These are phyloP conservation scores for Chrysoporthe deuterocubensis DNA, from an alignment of 2,329 filamentous ascomycete species.

Conservation along the genomic window DNA sequence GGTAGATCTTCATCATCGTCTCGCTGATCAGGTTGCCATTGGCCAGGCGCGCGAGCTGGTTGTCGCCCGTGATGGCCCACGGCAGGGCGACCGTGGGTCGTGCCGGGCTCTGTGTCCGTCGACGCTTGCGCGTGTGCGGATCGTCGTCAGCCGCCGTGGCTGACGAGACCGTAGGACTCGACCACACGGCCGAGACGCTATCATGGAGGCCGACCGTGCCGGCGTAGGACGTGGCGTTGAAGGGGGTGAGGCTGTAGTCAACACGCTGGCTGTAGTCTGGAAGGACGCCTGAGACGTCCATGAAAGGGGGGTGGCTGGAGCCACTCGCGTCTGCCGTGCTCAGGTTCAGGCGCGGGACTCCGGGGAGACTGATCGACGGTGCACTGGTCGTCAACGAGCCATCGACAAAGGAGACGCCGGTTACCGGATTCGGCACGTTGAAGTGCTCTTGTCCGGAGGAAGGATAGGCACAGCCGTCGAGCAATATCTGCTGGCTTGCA, in stretches of 20 bases:
- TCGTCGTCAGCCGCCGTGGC: conserved; percentile 3
- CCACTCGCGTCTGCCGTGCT: not conserved
- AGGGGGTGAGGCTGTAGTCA: conserved; percentile 18
- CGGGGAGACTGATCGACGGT: not conserved
- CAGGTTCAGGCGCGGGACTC: not conserved
- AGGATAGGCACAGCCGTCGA: conserved; percentile 15
- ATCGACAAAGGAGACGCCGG: conserved; percentile 6
- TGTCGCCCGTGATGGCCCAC: conserved; percentile 13
- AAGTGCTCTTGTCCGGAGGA: not conserved
- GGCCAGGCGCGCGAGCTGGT: conserved; percentile 34
- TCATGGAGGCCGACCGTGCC: conserved; percentile 2
- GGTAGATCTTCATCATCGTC: conserved; percentile 53
- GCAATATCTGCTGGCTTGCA: conserved; percentile 15
- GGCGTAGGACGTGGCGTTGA: not conserved
- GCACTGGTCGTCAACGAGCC: conserved; percentile 11
- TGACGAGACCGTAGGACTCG: conserved; percentile 7
- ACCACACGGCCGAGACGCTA: conserved; percentile 14
- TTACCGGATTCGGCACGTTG: not conserved
- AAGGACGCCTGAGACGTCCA: conserved; percentile 9
- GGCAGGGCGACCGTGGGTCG: not conserved
- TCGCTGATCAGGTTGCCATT: conserved; percentile 46
- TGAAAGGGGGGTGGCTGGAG: conserved; percentile 5
- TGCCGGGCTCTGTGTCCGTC: conserved; percentile 13
- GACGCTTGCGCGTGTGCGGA: conserved; percentile 16
- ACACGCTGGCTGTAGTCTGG: conserved; percentile 10